Evolutionary conservation across 352 stramenopile genomes (phyloP).

Genomic region (Globisporangium nagaii): DNA sequence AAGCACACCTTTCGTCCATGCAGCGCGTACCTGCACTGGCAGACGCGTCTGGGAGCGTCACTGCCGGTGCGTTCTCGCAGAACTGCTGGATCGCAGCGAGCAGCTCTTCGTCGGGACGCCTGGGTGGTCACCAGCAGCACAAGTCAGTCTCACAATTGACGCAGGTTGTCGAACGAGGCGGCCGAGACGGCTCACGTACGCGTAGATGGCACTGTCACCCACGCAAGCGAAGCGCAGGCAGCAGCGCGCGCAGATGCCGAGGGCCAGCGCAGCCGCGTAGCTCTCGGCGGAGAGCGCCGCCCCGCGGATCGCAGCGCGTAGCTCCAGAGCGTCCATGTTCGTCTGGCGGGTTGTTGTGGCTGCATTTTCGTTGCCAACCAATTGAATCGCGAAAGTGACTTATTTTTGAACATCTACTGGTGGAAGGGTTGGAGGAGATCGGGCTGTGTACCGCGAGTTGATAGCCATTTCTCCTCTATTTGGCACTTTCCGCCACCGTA

Average conservation of each 20-base stretch:
- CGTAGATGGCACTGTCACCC: conserved; percentile 39
- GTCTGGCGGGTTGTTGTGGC: no score
- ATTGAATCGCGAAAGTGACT: no score
- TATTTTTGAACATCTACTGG: no score
- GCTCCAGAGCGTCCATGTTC: conserved; percentile 23
- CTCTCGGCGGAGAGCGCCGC: conserved; percentile 25
- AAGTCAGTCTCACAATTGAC: no score
- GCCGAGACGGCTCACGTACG: conserved; percentile 30
- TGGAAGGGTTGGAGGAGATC: no score
- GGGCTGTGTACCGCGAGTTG: no score
- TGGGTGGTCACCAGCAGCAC: conserved; percentile 3
- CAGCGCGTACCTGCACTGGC: neutral
- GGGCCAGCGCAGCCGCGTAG: conserved; percentile 15
- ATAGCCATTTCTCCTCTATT: no score
- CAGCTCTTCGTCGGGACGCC: conserved; percentile 26
- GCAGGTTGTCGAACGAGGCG: no score
- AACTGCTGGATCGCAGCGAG: conserved; percentile 9
- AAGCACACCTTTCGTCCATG: no score
- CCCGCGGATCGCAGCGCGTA: conserved; percentile 10
- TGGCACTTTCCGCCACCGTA: no score
- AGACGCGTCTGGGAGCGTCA: neutral
- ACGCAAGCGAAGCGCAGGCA: conserved; percentile 57
- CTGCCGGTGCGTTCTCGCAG: neutral
- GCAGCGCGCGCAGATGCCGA: conserved; percentile 59
- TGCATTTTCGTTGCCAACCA: neutral